Conservation (phyloP, 768 basidiomycete species). For the Mycena capillaripes region DNA sequence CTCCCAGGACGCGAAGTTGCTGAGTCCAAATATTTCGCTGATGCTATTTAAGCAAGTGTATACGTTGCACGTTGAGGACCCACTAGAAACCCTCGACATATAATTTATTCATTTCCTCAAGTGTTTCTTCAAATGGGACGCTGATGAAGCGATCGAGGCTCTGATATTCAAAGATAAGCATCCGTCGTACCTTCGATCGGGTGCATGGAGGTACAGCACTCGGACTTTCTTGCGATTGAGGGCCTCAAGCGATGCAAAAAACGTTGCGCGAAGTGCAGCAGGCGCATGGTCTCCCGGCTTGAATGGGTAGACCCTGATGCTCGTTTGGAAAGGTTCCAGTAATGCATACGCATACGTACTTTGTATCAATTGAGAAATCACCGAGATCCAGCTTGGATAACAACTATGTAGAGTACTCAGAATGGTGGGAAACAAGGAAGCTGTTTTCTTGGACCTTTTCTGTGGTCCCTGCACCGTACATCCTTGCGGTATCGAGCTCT, state of each 20-base stretch:
- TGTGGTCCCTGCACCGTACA: slow-evolving; percentile 62
- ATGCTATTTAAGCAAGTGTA: background rate
- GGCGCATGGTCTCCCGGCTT: slow-evolving; percentile 61
- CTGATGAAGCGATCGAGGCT: slow-evolving; percentile 26
- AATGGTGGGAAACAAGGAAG: background rate
- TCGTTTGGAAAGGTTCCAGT: background rate
- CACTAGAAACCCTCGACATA: slow-evolving; percentile 62
- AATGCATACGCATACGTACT: slow-evolving; percentile 49
- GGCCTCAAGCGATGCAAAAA: slow-evolving; percentile 53
- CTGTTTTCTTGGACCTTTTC: no score
- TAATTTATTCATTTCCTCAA: slow-evolving; percentile 56
- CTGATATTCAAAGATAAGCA: background rate
- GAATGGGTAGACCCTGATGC: slow-evolving; percentile 56
- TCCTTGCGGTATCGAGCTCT: no score
- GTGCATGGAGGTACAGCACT: slow-evolving; percentile 64
- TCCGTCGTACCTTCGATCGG: slow-evolving; percentile 50
- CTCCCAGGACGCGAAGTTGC: slow-evolving; percentile 66
- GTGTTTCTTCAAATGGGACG: slow-evolving; percentile 63
- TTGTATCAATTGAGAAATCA: slow-evolving; percentile 61
- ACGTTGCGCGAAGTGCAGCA: slow-evolving; percentile 50
- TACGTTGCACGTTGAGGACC: slow-evolving; percentile 27
- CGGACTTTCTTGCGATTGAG: slow-evolving; percentile 57
- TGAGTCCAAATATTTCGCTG: slow-evolving; percentile 65
- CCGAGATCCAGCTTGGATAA: slow-evolving; percentile 57
- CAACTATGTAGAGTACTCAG: slow-evolving; percentile 41